These are phyloP conservation scores for Melaleuca alternifolia DNA, from an alignment of 345 rosid species.

Conservation along the genomic window DNA sequence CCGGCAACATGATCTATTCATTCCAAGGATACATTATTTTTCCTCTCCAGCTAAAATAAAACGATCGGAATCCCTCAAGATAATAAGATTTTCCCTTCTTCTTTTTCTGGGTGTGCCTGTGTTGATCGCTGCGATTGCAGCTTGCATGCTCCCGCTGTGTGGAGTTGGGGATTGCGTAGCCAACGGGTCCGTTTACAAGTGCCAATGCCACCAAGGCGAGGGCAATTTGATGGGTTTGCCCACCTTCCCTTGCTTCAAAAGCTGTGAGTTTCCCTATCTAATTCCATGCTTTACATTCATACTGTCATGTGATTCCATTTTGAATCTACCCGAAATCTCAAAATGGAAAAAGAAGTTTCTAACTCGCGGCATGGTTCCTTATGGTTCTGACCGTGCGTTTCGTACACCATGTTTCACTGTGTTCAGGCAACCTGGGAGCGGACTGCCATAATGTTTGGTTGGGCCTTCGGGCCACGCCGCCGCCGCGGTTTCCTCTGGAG, in stretches of 20 bases:
- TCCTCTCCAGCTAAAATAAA: neutral
- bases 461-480: neutral
- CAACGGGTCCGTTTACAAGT: slow-evolving; percentile 10
- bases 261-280: slow-evolving; percentile 13
- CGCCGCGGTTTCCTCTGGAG: neutral
- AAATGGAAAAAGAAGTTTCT: neutral
- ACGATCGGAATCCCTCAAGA: neutral
- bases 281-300: neutral
- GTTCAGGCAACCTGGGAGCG: neutral
- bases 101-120: neutral
- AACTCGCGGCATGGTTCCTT: neutral
- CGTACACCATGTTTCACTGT: neutral
- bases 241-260: slow-evolving; percentile 10
- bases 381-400: neutral
- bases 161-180: slow-evolving; percentile 30
- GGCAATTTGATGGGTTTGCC: slow-evolving; percentile 8
- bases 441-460: neutral
- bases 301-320: neutral
- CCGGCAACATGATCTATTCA: neutral
- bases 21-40: neutral
- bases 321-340: neutral
- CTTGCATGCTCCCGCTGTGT: slow-evolving; percentile 23
- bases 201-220: slow-evolving; percentile 23
- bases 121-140: slow-evolving; percentile 9
- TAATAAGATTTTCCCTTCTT: no score